These are phyloP conservation scores for Nematocida sp. DNA, from an alignment of 371 early-diverging fungal genomes.

Conservation along the genomic window DNA sequence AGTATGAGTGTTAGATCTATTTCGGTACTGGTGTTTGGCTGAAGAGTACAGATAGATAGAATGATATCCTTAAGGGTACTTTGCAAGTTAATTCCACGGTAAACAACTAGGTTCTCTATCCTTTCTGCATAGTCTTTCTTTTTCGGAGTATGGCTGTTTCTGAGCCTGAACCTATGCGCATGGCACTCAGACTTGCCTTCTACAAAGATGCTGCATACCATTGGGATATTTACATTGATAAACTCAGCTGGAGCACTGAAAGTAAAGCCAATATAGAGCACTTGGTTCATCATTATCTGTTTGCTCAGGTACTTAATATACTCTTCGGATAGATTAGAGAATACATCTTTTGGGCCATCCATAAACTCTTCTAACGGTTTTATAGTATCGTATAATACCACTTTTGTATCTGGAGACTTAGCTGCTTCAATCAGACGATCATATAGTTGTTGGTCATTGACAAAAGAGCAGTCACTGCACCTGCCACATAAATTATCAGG, in stretches of 20 bases:
- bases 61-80: neutral
- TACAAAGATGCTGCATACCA: conserved; percentile 29
- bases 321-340: neutral
- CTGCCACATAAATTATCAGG: conserved; percentile 21
- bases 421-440: neutral
- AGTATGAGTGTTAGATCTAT: neutral
- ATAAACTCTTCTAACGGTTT: neutral
- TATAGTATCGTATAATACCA: conserved; percentile 9
- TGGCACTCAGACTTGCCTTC: neutral
- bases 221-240: neutral
- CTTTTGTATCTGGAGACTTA: neutral
- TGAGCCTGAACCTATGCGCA: conserved; percentile 29
- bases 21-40: neutral
- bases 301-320: neutral
- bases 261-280: neutral
- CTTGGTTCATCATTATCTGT: neutral
- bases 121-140: neutral
- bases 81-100: neutral
- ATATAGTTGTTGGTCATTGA: conserved; percentile 4
- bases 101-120: neutral
- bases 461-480: conserved; percentile 26
- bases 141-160: neutral
- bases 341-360: neutral
- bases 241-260: neutral
- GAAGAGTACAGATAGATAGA: neutral